Conservation (phyloP, 2,329 filamentous ascomycete genomes). For the Phyllosticta capitalensis region DNA sequence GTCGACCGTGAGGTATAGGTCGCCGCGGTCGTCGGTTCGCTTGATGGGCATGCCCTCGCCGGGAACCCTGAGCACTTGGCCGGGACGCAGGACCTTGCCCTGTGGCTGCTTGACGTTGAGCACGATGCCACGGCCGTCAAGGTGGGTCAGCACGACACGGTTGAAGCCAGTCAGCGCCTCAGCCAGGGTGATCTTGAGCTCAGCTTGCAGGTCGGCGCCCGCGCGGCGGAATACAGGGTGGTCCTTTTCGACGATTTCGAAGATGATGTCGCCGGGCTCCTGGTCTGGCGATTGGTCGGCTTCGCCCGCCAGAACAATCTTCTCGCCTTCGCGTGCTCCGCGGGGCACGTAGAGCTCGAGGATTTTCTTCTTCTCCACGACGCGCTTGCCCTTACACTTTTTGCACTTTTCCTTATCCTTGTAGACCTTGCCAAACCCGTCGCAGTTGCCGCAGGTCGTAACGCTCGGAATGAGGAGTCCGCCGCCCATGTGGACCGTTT, state of each 20-base stretch:
- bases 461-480: constrained; percentile 69
- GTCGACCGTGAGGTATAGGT: constrained; percentile 78
- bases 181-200: constrained; percentile 68
- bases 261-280: constrained; percentile 86
- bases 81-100: constrained; percentile 73
- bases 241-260: constrained; percentile 70
- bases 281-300: constrained; percentile 87
- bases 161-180: constrained; percentile 87
- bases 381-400: constrained; percentile 93
- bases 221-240: constrained; percentile 76
- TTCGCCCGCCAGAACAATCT: constrained; percentile 83
- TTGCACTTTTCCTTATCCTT: constrained; percentile 98
- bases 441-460: constrained; percentile 72
- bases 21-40: constrained; percentile 71
- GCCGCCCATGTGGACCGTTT: constrained; percentile 1
- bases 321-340: constrained; percentile 70
- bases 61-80: constrained; percentile 72
- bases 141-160: constrained; percentile 79
- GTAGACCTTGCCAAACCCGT: constrained; percentile 75
- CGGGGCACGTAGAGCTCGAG: constrained; percentile 93
- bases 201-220: constrained; percentile 73
- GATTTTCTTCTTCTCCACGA: constrained; percentile 81
- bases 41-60: constrained; percentile 96
- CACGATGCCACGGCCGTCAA: constrained; percentile 85
- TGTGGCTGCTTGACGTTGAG: constrained; percentile 59